Evolutionary conservation across 345 rosid species (phyloP), one percentile per base, ranked within the genome.

Genomic region (Garcia nutans): DNA sequence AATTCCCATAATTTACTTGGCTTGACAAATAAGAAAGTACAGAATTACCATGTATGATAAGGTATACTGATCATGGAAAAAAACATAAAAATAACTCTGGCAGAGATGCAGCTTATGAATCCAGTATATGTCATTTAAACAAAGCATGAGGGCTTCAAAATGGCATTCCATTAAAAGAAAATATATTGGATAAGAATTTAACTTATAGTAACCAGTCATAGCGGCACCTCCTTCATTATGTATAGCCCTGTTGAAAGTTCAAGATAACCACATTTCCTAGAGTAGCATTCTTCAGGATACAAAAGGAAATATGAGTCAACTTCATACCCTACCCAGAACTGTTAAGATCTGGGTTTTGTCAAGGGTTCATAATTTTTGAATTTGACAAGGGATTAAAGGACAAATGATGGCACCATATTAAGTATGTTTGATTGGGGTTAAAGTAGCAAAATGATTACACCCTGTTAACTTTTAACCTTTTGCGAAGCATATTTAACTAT

Each of bases 41-140:
- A 37, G 41, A 75, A 26, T 20, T n/a, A n/a, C 67, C 75, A 72
- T 26, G 58, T 65, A 72, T 26, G 58, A 55, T 31, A 33, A 55
- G 42, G 65, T 13, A 16, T 1, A 42, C 26, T 31, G 54, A 74
- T n/a, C 64, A 65, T 9, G 22, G 63, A 5, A 16, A 28, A 13
- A 72, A 3, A 15, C 41, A 44, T 11, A 73, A 73, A 28, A 55
- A 73, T 37, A 61, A 73, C 19, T 6, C 6, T 42, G 58, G 54
- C 41, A 50, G 41, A 22, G 33, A 68, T 33, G 26, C 55, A 68
- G 33, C 20, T 20, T 13, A 47, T 44, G 55, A 67, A 44, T 50
- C 65, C 28, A 71, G 20, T 41, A 58, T 1, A 49, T 60, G 26
- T 10, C 24, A 19, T 41, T 2, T 37, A 65, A 42, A 65, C 26